Evolutionary conservation across 2,329 filamentous ascomycete genomes (phyloP), one percentile per base, ranked within the genome.

Genomic region (Aspergillus puulaauensis): DNA sequence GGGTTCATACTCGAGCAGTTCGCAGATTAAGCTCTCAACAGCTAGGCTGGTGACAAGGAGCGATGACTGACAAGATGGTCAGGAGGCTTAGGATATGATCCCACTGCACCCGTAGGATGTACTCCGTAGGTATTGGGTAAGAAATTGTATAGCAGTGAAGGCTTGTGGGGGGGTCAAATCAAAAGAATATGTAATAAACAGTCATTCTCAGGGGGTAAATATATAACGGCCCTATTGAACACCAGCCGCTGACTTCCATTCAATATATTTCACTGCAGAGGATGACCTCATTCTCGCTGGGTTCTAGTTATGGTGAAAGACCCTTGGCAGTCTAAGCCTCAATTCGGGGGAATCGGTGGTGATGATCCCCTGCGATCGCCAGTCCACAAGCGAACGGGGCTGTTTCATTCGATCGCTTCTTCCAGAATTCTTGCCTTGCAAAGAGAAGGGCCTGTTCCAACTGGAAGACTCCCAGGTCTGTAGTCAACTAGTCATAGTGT

Each of bases 321-420:
- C 51, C 51, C 51, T 46, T 53, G 41, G 51, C 51, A 12, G 17
- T 37, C 51, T 53, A 53, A 49, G 24, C 50, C 37, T 47, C 19
- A 47, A 35, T 45, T 43, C 31, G 48, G 47, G 27, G 54, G 41
- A 47, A 39, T 7, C 9, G 23, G n/a, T 24, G 24, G 19, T 35
- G 54, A 14, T 47, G 33, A 52, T 52, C 49, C 37, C 33, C 17
- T 24, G 33, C 33, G 48, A 49, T 57, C 55, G 37, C 19, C 43
- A 43, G 43, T 19, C 39, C 27, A 52, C 44, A 49, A 43, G 19
- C 24, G 48, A 24, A 39, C 12, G 41, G n/a, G 27, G 39, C 12
- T 41, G 40, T 48, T 52, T 41, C 49, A 31, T 57, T 49, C 44
- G 44, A 27, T 39, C 43, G 27, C 46, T 49, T 17, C 17, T 19